Evolutionary conservation across 495 filamentous ascomycete genomes (phyloP).

Genomic region (Polyplosphaeria fusca): DNA sequence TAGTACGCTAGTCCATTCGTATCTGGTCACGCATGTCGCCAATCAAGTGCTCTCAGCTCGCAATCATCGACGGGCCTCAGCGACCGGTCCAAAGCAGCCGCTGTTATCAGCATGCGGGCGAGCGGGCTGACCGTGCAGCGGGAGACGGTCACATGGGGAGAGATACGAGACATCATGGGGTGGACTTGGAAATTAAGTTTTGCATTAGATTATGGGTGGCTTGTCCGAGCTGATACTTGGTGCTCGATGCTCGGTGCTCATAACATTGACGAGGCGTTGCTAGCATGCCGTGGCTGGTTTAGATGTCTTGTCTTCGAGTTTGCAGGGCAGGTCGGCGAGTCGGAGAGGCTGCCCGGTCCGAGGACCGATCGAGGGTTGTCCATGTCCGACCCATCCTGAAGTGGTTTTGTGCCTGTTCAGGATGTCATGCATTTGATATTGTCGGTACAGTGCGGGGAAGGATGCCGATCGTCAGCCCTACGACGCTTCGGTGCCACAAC

Average conservation of each 20-base stretch:
- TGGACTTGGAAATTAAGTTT: background rate
- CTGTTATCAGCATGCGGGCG: too few relatives aligned
- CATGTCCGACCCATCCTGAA: background rate
- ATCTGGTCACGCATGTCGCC: background rate
- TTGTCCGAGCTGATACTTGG: background rate
- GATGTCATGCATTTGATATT: too few relatives aligned
- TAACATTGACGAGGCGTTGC: background rate
- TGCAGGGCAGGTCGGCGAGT: background rate
- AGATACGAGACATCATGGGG: background rate
- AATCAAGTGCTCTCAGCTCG: background rate
- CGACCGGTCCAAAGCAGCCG: too few relatives aligned
- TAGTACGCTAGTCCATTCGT: background rate
- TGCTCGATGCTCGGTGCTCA: background rate
- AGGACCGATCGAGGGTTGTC: background rate
- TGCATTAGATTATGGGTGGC: background rate
- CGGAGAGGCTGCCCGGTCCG: background rate
- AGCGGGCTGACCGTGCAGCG: background rate
- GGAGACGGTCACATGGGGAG: background rate
- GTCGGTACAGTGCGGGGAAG: background rate
- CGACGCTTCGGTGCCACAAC: too few relatives aligned
- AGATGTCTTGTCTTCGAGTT: background rate
- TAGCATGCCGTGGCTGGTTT: background rate
- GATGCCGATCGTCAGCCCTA: conserved; percentile 15
- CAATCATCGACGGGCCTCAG: background rate
- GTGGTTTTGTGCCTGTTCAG: background rate